A percentile compares a stretch with the other conserved stretches of the same genome.
phyloP scores from a whole-genome alignment of 805 yeast genomes.

The Kuraishia floccosa region DNA sequence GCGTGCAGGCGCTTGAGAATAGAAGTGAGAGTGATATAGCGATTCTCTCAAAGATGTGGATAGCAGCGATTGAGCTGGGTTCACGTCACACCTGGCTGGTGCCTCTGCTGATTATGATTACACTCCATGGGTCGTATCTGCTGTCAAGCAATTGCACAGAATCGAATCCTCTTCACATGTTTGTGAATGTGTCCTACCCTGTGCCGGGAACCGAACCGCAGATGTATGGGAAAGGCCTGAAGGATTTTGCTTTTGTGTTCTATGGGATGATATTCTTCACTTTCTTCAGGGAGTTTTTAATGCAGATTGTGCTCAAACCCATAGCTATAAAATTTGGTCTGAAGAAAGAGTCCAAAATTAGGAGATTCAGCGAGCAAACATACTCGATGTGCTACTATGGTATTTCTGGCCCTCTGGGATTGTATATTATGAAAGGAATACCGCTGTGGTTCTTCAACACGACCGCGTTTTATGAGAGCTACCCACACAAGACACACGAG shows the following conservation, averaged over 20 bases:
- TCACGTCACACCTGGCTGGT: constrained; percentile 63
- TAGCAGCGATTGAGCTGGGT: constrained; percentile 46
- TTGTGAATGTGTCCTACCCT: constrained; percentile 55
- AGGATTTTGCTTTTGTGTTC: constrained; percentile 70
- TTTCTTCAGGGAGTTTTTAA: constrained; percentile 78
- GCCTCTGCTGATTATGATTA: constrained; percentile 39
- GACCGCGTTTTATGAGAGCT: constrained; percentile 61
- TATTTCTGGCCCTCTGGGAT: constrained; percentile 72
- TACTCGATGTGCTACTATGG: constrained; percentile 79
- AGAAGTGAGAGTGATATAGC: constrained; percentile 34
- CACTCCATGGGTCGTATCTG: constrained; percentile 31
- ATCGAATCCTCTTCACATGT: constrained; percentile 50
- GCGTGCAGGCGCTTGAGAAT: constrained; percentile 18
- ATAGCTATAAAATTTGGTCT: constrained; percentile 47
- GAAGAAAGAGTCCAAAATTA: constrained; percentile 40
- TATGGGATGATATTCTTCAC: constrained; percentile 83
- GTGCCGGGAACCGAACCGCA: constrained; percentile 44
- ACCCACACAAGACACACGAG: constrained; percentile 75
- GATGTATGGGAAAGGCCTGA: constrained; percentile 74
- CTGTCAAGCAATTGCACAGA: constrained; percentile 46
- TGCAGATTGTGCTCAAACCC: constrained; percentile 76
- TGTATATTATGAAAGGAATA: constrained; percentile 74
- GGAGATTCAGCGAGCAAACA: constrained; percentile 88
- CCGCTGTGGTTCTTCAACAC: constrained; percentile 91
- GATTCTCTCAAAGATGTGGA: constrained; percentile 40